A percentile compares a stretch with the other conserved stretches of the same genome.
These are phyloP conservation scores for Glycine tomentella DNA, from an alignment of 306 rosid genomes.

Conservation along the genomic window DNA sequence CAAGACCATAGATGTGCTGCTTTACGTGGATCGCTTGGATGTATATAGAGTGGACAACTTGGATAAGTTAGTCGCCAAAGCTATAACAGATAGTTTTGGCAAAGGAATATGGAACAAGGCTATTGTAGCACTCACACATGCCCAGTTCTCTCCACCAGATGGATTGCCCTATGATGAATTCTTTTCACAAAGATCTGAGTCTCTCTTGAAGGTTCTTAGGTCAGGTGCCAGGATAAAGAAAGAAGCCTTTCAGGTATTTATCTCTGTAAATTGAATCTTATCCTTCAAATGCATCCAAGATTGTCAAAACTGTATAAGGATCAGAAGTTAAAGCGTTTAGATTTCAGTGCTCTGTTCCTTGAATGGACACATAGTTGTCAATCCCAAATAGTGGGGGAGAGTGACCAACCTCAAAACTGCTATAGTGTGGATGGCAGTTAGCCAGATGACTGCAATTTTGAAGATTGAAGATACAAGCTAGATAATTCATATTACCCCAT, in stretches of 20 bases:
- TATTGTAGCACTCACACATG: conserved; percentile 85
- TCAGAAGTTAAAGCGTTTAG: conserved; percentile 18
- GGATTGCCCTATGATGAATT: conserved; percentile 87
- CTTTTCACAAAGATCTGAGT: conserved; percentile 81
- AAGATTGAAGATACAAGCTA: not conserved
- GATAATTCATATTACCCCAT: not conserved
- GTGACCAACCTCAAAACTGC: not conserved
- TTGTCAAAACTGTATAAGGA: conserved; percentile 1
- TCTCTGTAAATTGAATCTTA: conserved; percentile 3
- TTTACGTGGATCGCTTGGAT: conserved; percentile 95
- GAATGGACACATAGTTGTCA: not conserved
- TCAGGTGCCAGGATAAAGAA: conserved; percentile 74
- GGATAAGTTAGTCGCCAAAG: conserved; percentile 84
- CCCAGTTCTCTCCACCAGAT: conserved; percentile 95
- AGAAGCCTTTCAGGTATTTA: conserved; percentile 60
- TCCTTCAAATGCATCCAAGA: conserved; percentile 11
- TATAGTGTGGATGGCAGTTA: not conserved
- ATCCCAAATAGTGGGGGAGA: not conserved
- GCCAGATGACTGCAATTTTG: not conserved
- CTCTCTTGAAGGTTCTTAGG: conserved; percentile 70
- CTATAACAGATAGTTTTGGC: conserved; percentile 84
- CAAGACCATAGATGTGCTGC: conserved; percentile 93
- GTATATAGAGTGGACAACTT: conserved; percentile 90
- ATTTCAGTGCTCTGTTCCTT: conserved; percentile 21
- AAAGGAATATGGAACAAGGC: conserved; percentile 93